A percentile compares a stretch with the other conserved stretches of the same genome.
Conservation (phyloP, 2,329 filamentous ascomycete genomes). For the Sporothrix sp. region DNA sequence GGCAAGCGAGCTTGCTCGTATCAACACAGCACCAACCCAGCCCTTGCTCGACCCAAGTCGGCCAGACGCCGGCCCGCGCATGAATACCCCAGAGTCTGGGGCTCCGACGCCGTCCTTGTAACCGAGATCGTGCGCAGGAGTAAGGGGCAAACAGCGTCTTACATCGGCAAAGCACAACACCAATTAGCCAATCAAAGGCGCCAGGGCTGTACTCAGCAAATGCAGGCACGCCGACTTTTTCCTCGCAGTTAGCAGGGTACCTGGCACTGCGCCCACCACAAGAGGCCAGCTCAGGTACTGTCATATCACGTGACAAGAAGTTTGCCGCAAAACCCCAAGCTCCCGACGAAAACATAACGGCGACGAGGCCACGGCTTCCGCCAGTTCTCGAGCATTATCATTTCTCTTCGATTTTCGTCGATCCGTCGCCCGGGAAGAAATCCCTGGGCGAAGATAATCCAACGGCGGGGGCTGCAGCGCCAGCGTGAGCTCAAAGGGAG, state of each 20-base stretch:
- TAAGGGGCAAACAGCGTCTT: conserved; percentile 1
- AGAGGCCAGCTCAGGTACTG: too few species aligned
- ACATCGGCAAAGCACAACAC: background rate
- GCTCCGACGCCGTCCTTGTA: background rate
- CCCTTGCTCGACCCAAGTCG: too few species aligned
- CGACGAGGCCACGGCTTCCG: background rate
- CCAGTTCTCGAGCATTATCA: too few species aligned
- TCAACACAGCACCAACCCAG: too few species aligned
- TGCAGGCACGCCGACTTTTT: conserved; percentile 3
- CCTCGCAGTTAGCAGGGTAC: conserved; percentile 2
- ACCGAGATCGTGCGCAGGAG: conserved; percentile 7
- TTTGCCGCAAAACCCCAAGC: too few species aligned
- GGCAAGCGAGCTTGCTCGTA: too few species aligned
- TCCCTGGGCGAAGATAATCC: background rate
- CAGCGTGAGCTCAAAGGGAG: too few species aligned
- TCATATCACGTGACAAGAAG: too few species aligned
- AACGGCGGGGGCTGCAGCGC: too few species aligned
- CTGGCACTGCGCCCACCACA: background rate
- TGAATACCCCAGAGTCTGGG: background rate
- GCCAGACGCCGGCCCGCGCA: background rate
- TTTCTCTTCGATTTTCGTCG: background rate
- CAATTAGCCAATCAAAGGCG: conserved; percentile 11
- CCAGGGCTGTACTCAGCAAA: background rate
- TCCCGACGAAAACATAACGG: conserved; percentile 10
- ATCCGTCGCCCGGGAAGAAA: background rate